Evolutionary conservation across 2,329 filamentous ascomycete genomes (phyloP).

Genomic region (Fusarium sp.): DNA sequence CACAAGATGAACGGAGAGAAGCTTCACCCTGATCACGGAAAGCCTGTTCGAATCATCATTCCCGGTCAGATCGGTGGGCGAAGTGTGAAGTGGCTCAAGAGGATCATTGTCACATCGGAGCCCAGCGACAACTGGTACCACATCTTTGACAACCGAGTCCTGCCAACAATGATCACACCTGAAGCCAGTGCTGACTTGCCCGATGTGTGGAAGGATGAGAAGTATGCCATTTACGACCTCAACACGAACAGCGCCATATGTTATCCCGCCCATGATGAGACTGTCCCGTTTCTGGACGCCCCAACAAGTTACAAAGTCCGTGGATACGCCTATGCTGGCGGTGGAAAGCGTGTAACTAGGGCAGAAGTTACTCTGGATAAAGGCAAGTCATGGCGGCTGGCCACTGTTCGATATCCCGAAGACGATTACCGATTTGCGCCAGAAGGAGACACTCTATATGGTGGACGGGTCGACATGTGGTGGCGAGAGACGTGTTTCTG

Average conservation of each 20-base stretch:
- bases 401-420: slow-evolving; percentile 84
- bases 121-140: slow-evolving; percentile 97
- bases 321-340: slow-evolving; percentile 91
- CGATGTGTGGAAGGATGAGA: slow-evolving; percentile 87
- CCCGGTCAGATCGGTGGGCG: slow-evolving; percentile 92
- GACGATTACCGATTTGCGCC: slow-evolving; percentile 79
- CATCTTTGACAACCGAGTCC: slow-evolving; percentile 90
- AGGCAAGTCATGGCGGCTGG: slow-evolving; percentile 82
- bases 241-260: slow-evolving; percentile 87
- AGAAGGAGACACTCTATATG: slow-evolving; percentile 74
- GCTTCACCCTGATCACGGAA: slow-evolving; percentile 86
- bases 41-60: slow-evolving; percentile 84
- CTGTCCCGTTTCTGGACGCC: slow-evolving; percentile 62
- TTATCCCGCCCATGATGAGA: slow-evolving; percentile 83
- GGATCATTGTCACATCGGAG: slow-evolving; percentile 78
- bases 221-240: slow-evolving; percentile 93
- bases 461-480: slow-evolving; percentile 81
- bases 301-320: slow-evolving; percentile 71
- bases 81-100: slow-evolving; percentile 93
- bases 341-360: slow-evolving; percentile 84
- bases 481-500: slow-evolving; percentile 88
- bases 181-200: slow-evolving; percentile 81
- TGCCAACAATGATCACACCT: slow-evolving; percentile 87
- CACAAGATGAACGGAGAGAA: slow-evolving; percentile 91
- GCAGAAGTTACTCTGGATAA: slow-evolving; percentile 88